phyloP scores from a whole-genome alignment of 768 basidiomycete genomes.

The Lentinus brumalis region DNA sequence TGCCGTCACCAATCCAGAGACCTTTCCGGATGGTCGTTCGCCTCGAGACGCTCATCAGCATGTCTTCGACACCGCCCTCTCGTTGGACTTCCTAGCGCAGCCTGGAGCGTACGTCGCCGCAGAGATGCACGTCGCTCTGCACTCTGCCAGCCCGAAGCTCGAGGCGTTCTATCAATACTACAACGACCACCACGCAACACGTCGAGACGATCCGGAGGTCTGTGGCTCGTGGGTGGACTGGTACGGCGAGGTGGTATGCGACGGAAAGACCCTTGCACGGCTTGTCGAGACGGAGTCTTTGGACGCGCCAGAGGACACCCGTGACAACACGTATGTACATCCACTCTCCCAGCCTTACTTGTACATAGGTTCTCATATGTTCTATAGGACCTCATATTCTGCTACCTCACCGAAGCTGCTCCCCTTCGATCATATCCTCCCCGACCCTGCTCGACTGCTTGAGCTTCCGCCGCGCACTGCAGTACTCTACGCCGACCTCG shows the following conservation, averaged over 20 bases:
- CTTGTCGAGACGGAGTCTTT: conserved; percentile 55
- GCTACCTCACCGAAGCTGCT: conserved; percentile 53
- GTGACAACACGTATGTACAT: conserved; percentile 17
- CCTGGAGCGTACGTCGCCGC: conserved; percentile 57
- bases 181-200: conserved; percentile 29
- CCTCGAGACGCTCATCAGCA: conserved; percentile 56
- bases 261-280: conserved; percentile 56
- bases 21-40: conserved; percentile 35
- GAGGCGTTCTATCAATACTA: conserved; percentile 86
- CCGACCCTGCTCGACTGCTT: conserved; percentile 46
- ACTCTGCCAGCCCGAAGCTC: conserved; percentile 77
- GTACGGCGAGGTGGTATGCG: conserved; percentile 76
- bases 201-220: conserved; percentile 31
- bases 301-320: conserved; percentile 35
- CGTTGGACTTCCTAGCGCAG: conserved; percentile 49
- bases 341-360: background rate
- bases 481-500: conserved; percentile 74
- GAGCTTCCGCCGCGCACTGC: conserved; percentile 61
- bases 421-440: conserved; percentile 78
- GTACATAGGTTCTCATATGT: background rate
- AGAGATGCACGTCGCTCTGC: conserved; percentile 74
- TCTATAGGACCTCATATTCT: background rate
- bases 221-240: conserved; percentile 84
- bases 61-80: conserved; percentile 52
- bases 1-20: conserved; percentile 56